These are phyloP conservation scores for Berberis thunbergii DNA, from an alignment of 164 flowering plant species.

Conservation along the genomic window DNA sequence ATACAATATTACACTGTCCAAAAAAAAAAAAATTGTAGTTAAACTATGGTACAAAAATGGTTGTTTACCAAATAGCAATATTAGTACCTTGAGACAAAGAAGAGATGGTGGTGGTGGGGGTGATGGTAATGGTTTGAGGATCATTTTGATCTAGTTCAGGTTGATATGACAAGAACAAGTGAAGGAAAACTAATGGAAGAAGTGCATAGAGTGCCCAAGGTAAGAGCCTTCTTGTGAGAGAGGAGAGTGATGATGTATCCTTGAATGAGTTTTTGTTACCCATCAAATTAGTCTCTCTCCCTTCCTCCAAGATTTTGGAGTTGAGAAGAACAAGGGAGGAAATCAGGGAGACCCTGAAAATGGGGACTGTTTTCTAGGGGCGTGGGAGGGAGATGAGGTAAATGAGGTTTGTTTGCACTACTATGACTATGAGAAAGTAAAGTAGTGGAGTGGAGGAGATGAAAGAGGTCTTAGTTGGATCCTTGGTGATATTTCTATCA, in stretches of 20 bases:
- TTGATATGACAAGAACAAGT: constrained; percentile 31
- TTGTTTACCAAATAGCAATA: background rate
- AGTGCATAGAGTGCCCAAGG: constrained; percentile 43
- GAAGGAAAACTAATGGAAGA: constrained; percentile 38
- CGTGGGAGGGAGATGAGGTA: background rate
- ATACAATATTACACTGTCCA: background rate
- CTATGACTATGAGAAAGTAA: background rate
- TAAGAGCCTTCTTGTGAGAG: constrained; percentile 33
- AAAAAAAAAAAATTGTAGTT: background rate
- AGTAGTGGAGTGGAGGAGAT: background rate
- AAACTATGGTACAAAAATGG: background rate
- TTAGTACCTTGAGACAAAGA: background rate
- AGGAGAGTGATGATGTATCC: constrained; percentile 18
- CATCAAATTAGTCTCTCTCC: constrained; percentile 14
- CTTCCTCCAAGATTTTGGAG: background rate
- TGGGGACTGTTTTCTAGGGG: constrained; percentile 10
- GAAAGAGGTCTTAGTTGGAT: background rate
- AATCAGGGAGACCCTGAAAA: background rate
- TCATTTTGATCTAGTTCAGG: constrained; percentile 9
- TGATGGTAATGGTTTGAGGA: constrained; percentile 2
- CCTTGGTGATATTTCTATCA: background rate
- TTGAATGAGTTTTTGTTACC: constrained; percentile 29
- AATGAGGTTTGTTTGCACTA: background rate
- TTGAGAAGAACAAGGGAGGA: constrained; percentile 2
- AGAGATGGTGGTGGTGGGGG: background rate